These are phyloP conservation scores for Xylogone sp. DNA, from an alignment of 2,329 filamentous ascomycete genomes.

Conservation along the genomic window DNA sequence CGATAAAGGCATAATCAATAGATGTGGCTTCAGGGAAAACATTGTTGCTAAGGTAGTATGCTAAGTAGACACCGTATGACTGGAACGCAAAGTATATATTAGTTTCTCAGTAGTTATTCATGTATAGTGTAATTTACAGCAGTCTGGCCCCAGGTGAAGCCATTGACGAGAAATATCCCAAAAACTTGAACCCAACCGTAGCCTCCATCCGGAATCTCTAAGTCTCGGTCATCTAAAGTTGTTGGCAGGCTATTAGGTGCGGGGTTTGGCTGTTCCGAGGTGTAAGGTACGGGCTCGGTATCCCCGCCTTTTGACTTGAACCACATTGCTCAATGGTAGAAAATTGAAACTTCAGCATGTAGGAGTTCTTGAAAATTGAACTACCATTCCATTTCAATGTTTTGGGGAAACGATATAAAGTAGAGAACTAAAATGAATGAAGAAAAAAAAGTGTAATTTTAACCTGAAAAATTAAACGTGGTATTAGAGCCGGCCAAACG, in stretches of 20 bases:
- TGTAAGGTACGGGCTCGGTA: not conserved
- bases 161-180: conserved; percentile 15
- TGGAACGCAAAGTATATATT: conserved; percentile 1
- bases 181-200: conserved; percentile 34
- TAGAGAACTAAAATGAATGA: no score
- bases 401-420: no score
- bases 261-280: not conserved
- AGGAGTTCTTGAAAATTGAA: no score
- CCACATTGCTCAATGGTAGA: not conserved
- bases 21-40: conserved; percentile 47
- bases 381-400: no score
- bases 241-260: not conserved
- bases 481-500: no score
- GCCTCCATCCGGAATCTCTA: conserved; percentile 41
- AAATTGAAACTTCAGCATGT: no score
- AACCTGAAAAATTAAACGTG: no score
- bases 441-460: no score
- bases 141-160: conserved; percentile 33
- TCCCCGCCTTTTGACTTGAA: not conserved
- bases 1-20: conserved; percentile 12
- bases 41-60: conserved; percentile 47
- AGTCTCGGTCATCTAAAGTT: not conserved
- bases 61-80: conserved; percentile 52
- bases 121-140: conserved; percentile 20
- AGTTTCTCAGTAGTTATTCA: not conserved